Evolutionary conservation across 495 filamentous ascomycete species (phyloP).

Genomic region (Hypoxylon rickii): DNA sequence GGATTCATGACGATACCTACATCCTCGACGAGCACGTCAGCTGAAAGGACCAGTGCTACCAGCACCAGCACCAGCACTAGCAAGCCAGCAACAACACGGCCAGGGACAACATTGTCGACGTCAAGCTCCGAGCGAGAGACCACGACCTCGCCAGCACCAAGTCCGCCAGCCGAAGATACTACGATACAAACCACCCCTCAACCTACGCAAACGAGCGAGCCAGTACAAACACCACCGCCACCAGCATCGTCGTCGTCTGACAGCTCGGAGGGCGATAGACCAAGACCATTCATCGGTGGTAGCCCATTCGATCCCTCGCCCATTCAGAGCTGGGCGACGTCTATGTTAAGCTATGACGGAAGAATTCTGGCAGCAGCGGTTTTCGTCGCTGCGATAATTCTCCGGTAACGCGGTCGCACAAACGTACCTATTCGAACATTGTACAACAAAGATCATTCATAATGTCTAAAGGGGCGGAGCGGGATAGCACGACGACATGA

Average conservation of each 20-base stretch:
- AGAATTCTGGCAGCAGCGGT: conserved; percentile 11
- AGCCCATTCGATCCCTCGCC: conserved; percentile 26
- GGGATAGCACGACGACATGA: conserved; percentile 1
- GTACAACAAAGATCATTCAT: conserved; percentile 11
- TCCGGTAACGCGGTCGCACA: conserved; percentile 10
- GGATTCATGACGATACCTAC: conserved; percentile 29
- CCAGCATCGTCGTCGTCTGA: conserved; percentile 7
- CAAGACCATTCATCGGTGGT: conserved; percentile 26
- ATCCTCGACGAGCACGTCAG: conserved; percentile 8
- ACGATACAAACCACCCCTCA: conserved; percentile 12
- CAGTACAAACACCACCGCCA: conserved; percentile 17
- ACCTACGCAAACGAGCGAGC: conserved; percentile 7
- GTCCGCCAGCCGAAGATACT: conserved; percentile 2
- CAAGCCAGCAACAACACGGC: conserved; percentile 11
- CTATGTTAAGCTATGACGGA: conserved; percentile 2
- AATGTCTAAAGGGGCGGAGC: conserved; percentile 24
- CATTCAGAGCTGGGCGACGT: conserved; percentile 3
- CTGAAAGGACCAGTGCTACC: conserved; percentile 4
- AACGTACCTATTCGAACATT: background rate
- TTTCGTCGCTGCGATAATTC: conserved; percentile 12
- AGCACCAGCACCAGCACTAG: too few relatives aligned
- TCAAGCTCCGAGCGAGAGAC: background rate
- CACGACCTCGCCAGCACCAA: conserved; percentile 7
- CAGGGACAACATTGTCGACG: conserved; percentile 3
- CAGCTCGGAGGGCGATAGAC: conserved; percentile 2